These are phyloP conservation scores for Talaromyces sp. DNA, from an alignment of 2,329 filamentous ascomycete species.

Conservation along the genomic window DNA sequence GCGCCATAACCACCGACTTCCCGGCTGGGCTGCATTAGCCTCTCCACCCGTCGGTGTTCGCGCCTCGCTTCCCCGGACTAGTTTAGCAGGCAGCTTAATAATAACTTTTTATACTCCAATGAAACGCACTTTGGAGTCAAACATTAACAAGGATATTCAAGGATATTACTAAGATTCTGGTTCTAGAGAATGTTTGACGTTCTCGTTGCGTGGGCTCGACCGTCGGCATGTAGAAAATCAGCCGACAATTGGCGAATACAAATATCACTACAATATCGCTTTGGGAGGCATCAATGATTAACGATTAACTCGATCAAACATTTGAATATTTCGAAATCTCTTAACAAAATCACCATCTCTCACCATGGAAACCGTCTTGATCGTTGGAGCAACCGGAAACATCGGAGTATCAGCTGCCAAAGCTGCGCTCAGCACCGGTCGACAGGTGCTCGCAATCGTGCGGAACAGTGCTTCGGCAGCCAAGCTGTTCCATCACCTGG, in stretches of 20 bases:
- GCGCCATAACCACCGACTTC: background rate
- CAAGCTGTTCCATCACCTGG: conserved; percentile 5
- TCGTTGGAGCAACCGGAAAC: conserved; percentile 7
- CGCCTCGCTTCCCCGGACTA: background rate
- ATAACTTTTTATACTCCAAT: background rate
- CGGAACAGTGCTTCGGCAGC: conserved; percentile 6
- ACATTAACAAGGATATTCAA: background rate
- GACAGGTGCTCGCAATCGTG: conserved; percentile 4
- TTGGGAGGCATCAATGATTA: background rate
- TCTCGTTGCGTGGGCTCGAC: background rate
- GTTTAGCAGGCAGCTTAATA: background rate
- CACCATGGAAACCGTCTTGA: conserved; percentile 9
- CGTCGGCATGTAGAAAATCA: background rate
- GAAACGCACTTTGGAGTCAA: background rate
- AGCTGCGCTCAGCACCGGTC: background rate
- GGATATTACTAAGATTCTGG: background rate
- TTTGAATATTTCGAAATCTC: background rate
- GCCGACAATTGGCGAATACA: background rate
- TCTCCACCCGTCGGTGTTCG: background rate
- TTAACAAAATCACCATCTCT: background rate
- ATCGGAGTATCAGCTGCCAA: conserved; percentile 2
- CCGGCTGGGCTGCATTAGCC: background rate
- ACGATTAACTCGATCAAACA: background rate
- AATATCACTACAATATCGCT: background rate
- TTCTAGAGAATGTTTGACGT: background rate